Percentiles rank a stretch among this genome's conserved stretches.
Evolutionary conservation across 352 stramenopile species (phyloP).

Genomic region (Phytophthora sp.): DNA sequence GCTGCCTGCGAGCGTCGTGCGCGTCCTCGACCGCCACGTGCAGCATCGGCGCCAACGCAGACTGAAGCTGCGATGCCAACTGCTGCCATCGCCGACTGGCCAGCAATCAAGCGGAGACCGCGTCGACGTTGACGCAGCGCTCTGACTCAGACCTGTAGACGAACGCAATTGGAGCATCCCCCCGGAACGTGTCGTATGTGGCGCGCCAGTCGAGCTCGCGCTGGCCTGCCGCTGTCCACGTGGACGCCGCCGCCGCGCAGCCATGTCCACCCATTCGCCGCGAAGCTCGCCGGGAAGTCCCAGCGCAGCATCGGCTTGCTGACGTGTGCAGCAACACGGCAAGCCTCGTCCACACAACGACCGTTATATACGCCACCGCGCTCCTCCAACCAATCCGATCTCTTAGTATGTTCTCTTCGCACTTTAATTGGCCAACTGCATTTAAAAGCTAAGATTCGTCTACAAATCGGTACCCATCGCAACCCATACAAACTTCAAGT

Average conservation of each 20-base stretch:
- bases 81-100: no score
- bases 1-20: no score
- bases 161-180: constrained; percentile 27
- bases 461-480: not conserved
- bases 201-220: constrained; percentile 4
- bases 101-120: not conserved
- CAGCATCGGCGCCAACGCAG: not conserved
- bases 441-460: not conserved
- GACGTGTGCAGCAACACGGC: no score
- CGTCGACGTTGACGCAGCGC: not conserved
- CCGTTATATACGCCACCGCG: no score
- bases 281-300: not conserved
- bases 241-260: not conserved
- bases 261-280: constrained; percentile 29
- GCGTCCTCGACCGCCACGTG: no score
- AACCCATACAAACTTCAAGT: not conserved
- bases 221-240: not conserved
- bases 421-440: no score
- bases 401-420: no score
- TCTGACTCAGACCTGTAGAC: constrained; percentile 34
- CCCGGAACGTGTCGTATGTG: constrained; percentile 7
- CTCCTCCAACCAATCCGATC: no score
- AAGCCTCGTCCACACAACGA: not conserved
- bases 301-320: constrained; percentile 5
- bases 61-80: not conserved